Conservation (phyloP, 2,329 filamentous ascomycete species). For the Lasiodiplodia sp. region DNA sequence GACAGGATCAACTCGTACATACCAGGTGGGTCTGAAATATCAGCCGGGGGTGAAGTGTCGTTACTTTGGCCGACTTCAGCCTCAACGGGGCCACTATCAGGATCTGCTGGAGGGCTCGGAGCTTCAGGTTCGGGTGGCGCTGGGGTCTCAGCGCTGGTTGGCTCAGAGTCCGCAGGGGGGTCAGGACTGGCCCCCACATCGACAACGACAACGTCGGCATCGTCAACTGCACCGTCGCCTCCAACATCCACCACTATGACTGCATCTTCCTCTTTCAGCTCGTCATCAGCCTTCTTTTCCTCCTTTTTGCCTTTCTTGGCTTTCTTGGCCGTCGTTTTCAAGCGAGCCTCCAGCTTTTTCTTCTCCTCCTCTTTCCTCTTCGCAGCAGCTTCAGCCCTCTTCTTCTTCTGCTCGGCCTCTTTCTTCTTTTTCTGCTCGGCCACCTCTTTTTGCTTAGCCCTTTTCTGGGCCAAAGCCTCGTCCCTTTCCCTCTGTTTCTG, state of each 20-base stretch:
- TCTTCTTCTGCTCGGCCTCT: slow-evolving; percentile 3
- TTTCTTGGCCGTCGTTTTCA: slow-evolving; percentile 19
- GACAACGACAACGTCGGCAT: slow-evolving; percentile 10
- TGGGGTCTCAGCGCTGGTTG: not conserved
- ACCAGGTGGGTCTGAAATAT: not conserved
- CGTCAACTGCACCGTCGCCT: slow-evolving; percentile 1
- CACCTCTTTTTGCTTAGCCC: not conserved
- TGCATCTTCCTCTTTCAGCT: not conserved
- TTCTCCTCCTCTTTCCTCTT: slow-evolving; percentile 23
- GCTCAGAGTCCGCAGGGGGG: slow-evolving; percentile 10
- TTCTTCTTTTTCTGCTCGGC: slow-evolving; percentile 4
- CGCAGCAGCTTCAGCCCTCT: not conserved
- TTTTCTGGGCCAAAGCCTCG: slow-evolving; percentile 3
- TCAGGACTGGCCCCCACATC: slow-evolving; percentile 15
- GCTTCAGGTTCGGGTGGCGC: slow-evolving; percentile 8
- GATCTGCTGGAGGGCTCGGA: not conserved
- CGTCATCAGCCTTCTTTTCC: not conserved
- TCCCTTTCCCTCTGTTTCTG: not conserved
- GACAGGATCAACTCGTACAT: not conserved
- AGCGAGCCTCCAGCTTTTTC: slow-evolving; percentile 10
- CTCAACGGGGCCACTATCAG: not conserved
- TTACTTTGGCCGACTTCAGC: not conserved
- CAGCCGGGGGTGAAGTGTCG: not conserved
- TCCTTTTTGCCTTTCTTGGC: slow-evolving; percentile 3
- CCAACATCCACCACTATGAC: slow-evolving; percentile 15